Conservation (phyloP, 768 basidiomycete genomes). For the Cubamyces lactineus region DNA sequence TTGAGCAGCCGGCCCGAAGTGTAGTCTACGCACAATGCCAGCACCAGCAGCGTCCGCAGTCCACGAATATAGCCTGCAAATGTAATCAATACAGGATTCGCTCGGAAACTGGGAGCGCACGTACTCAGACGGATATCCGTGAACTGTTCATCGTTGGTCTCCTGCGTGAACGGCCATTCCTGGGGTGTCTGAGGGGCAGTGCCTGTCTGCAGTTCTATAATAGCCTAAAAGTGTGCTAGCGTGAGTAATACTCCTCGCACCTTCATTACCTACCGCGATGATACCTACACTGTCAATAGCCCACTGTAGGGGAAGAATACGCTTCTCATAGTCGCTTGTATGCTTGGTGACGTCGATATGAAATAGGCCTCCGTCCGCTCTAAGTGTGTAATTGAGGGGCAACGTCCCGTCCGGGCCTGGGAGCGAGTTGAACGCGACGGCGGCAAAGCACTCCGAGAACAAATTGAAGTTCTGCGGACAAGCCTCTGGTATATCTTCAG, state of each 20-base stretch:
- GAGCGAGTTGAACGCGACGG: slow-evolving; percentile 61
- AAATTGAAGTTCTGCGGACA: slow-evolving; percentile 79
- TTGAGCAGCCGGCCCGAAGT: background rate
- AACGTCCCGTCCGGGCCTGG: slow-evolving; percentile 39
- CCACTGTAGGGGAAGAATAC: slow-evolving; percentile 76
- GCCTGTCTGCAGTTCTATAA: slow-evolving; percentile 71
- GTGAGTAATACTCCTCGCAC: background rate
- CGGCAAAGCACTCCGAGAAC: slow-evolving; percentile 72
- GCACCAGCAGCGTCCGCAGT: slow-evolving; percentile 60
- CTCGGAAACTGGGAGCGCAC: slow-evolving; percentile 26
- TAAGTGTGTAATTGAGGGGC: slow-evolving; percentile 66
- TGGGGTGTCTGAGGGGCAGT: slow-evolving; percentile 56
- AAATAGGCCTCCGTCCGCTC: slow-evolving; percentile 64
- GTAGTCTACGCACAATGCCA: slow-evolving; percentile 57
- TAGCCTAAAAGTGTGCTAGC: slow-evolving; percentile 49
- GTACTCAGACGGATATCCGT: slow-evolving; percentile 58
- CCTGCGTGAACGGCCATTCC: slow-evolving; percentile 73
- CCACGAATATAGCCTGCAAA: slow-evolving; percentile 62
- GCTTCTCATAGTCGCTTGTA: slow-evolving; percentile 66
- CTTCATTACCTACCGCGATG: background rate
- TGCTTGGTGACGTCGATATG: slow-evolving; percentile 70
- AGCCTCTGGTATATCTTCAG: slow-evolving; percentile 51
- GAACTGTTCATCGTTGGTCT: slow-evolving; percentile 66
- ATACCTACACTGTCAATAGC: slow-evolving; percentile 66
- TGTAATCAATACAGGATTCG: background rate